Evolutionary conservation across 257 asterid genomes (phyloP).

Genomic region (Linaria vulgaris): DNA sequence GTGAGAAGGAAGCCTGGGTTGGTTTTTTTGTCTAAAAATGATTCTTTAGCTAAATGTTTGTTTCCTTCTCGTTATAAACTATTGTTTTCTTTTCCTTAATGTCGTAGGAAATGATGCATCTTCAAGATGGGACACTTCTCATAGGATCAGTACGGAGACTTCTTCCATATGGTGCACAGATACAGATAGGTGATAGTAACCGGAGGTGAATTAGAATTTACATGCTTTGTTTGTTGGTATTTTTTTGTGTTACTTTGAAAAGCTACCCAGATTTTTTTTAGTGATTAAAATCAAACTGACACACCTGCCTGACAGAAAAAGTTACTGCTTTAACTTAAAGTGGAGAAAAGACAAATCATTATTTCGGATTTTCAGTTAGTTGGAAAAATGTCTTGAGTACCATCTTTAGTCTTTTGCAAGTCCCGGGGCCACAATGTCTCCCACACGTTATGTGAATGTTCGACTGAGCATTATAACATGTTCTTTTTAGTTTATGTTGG

Average conservation of each 20-base stretch:
- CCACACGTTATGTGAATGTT: too few species aligned
- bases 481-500: too few species aligned
- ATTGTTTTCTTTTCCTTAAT: conserved; percentile 4
- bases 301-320: background rate
- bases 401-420: too few species aligned
- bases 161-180: conserved; percentile 89
- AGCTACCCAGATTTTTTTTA: too few species aligned
- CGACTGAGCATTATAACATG: too few species aligned
- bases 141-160: conserved; percentile 81
- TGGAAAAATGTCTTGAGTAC: too few species aligned
- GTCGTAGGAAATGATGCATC: conserved; percentile 59
- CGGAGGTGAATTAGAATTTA: conserved; percentile 58
- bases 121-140: conserved; percentile 79
- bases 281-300: too few species aligned
- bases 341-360: too few species aligned
- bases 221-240: background rate
- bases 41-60: conserved; percentile 22
- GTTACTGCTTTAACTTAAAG: too few species aligned
- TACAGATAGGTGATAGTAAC: conserved; percentile 79
- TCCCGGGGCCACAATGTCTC: too few species aligned
- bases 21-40: conserved; percentile 35
- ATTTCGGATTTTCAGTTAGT: too few species aligned
- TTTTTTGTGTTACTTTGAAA: background rate
- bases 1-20: conserved; percentile 95
- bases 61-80: background rate